Evolutionary conservation across 257 asterid species (phyloP), one percentile per base, ranked within the genome.

Genomic region (Solanum sejunctum): DNA sequence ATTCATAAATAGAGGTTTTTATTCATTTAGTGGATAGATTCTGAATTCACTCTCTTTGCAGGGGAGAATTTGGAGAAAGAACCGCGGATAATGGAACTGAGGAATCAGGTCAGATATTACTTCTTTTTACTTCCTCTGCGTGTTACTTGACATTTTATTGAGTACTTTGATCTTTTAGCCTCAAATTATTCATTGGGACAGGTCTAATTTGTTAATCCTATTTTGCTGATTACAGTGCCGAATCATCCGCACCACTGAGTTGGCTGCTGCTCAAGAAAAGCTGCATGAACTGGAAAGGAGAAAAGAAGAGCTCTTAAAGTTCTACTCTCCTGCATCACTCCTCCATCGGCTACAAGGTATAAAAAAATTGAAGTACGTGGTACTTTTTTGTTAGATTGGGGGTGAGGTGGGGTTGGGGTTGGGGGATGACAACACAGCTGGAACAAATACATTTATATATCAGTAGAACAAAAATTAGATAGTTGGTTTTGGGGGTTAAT

Each of bases 11-110:
- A 45, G 61, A 32, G 12, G 47, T 52, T 77, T 70, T 51, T 18
- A 45, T 41, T 18, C 83, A 80, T 85, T 87, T 66, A 81, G 45
- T 26, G 49, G 60, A 55, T 83, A 18, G 32, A 66, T n/a, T 64
- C 21, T 11, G 49, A 85, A 83, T 79, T 86, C 49, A 23, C 11
- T 9, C 56, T 80, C 75, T 70, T 11, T 85, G 83, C 92, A 97
- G 99, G 96, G 86, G 96, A 90, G 47, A 97, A 97, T 91, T 93
- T 97, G 87, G 99, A 97, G 55, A 95, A 92, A 86, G 99, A 97
- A 78, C 98, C 98, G 21, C 92, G 88, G 49, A 94, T 97, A 73
- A 90, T 92, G 97, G 99, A 97, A 92, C 93, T 97, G 45, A 91
- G 97, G 94, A 95, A 97, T 91, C 99, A 97, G 98, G 99, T 95